Evolutionary conservation across 495 filamentous ascomycete genomes (phyloP).

Genomic region (Penicillium fimorum): DNA sequence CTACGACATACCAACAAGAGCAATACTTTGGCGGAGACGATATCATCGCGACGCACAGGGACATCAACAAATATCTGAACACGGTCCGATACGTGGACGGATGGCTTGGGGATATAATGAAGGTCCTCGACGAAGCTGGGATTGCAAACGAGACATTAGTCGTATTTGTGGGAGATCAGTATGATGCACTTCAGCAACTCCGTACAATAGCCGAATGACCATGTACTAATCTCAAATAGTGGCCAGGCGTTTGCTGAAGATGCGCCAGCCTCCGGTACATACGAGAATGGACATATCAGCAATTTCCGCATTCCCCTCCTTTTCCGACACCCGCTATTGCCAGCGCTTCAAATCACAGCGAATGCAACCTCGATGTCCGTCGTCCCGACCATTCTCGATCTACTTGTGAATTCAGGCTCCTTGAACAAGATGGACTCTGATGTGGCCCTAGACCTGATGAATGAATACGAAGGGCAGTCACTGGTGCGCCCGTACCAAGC

Average conservation of each 20-base stretch:
- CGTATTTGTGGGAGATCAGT: slow-evolving; percentile 49
- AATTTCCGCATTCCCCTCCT: slow-evolving; percentile 46
- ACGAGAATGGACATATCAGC: slow-evolving; percentile 46
- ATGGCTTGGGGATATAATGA: slow-evolving; percentile 40
- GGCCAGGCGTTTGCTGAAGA: slow-evolving; percentile 43
- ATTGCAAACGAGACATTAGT: slow-evolving; percentile 46
- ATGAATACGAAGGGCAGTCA: slow-evolving; percentile 48
- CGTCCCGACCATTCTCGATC: slow-evolving; percentile 46
- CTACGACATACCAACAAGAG: slow-evolving; percentile 25
- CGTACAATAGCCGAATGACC: not conserved
- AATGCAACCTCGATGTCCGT: slow-evolving; percentile 45
- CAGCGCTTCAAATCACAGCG: slow-evolving; percentile 37
- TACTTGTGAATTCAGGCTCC: slow-evolving; percentile 41
- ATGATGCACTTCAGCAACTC: slow-evolving; percentile 12
- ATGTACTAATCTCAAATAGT: slow-evolving; percentile 12
- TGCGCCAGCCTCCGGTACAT: slow-evolving; percentile 37
- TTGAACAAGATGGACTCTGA: slow-evolving; percentile 29
- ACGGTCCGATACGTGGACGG: slow-evolving; percentile 41
- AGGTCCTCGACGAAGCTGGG: slow-evolving; percentile 38
- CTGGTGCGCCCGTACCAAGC: slow-evolving; percentile 41
- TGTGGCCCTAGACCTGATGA: slow-evolving; percentile 35
- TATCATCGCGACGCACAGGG: slow-evolving; percentile 20
- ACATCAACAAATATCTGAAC: slow-evolving; percentile 43
- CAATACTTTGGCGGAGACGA: slow-evolving; percentile 26
- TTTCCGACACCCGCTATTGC: slow-evolving; percentile 44